Base-by-base conservation (phyloP, 192 early-diverging fungal species). In the Coemansia sp. region DNA sequence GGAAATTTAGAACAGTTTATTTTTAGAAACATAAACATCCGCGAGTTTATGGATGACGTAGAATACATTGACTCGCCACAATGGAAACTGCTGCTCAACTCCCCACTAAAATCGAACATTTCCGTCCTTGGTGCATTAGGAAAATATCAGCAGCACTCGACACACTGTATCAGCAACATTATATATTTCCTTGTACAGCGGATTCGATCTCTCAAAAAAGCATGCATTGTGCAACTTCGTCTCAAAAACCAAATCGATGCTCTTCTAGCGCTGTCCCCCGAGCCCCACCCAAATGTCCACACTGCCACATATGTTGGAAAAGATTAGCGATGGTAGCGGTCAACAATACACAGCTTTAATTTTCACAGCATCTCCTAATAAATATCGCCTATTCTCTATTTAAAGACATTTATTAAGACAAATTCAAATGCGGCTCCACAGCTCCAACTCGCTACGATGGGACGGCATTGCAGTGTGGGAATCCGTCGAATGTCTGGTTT, bases 401-500 rank as follows among this genome's bases (percentile, higher is more conserved):
- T 30, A 3, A 30, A 30, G 30, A 30, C 1, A 30, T 30, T 3
- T 30, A 30, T 30, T 30, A 30, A 3, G 30, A 2, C 30, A 30
- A 30, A 30, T 30, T 30, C 30, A 30, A 30, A 30, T 30, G 30
- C 30, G 30, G 30, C 30, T 1, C 3, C 30, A 30, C 30, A 30
- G 30, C 30, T 3, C 30, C 30, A 30, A 30, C 44, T 46, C 16
- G 23, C 16, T 30, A 53, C 6, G 51, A 26, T 53, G 23, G 24
- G 21, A 26, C 21, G 2, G 16, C 24, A 21, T 53, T 53, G 51
- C 51, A 53, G 21, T 26, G 6, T 10, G 51, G 51, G 51, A 26
- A 26, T 11, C 24, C 24, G 51, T 53, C 51, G 24, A 53, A 53
- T 53, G 51, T 53, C 51, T 53, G 51, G 24, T 53, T 53, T 53